These are phyloP conservation scores for Didymella exigua DNA, from an alignment of 2,329 filamentous ascomycete genomes.

Conservation along the genomic window DNA sequence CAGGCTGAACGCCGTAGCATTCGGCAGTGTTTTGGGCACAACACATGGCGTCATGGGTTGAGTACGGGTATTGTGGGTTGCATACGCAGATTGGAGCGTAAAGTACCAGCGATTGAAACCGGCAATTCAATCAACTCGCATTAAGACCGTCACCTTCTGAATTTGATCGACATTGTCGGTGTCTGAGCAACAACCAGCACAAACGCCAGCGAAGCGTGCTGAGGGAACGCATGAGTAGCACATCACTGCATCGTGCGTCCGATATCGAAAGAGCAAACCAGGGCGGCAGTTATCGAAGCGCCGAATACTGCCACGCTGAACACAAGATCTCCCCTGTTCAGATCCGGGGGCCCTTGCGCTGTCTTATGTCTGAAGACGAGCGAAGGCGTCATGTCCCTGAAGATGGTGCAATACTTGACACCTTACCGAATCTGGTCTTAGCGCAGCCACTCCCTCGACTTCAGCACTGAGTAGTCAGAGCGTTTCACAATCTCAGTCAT, in stretches of 20 bases:
- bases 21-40: not conserved
- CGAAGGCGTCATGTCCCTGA: slow-evolving; percentile 28
- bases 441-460: slow-evolving; percentile 20
- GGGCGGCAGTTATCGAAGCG: not conserved
- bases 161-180: not conserved
- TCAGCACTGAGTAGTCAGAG: slow-evolving; percentile 14
- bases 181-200: not conserved
- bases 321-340: slow-evolving; percentile 8
- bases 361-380: slow-evolving; percentile 15
- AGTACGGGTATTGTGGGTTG: not conserved
- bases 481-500: slow-evolving; percentile 9
- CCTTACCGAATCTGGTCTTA: slow-evolving; percentile 22
- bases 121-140: too few relatives aligned
- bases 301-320: not conserved
- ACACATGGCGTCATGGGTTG: not conserved
- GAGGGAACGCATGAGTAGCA: not conserved
- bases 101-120: too few relatives aligned
- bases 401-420: slow-evolving; percentile 13
- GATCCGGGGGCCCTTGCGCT: slow-evolving; percentile 8
- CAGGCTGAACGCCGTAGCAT: not conserved
- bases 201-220: not conserved
- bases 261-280: not conserved
- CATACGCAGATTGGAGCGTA: not conserved
- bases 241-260: not conserved
- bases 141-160: not conserved